Evolutionary conservation across 2,329 filamentous ascomycete species (phyloP), one percentile per base, ranked within the genome.

Genomic region (Blastomyces silverae): DNA sequence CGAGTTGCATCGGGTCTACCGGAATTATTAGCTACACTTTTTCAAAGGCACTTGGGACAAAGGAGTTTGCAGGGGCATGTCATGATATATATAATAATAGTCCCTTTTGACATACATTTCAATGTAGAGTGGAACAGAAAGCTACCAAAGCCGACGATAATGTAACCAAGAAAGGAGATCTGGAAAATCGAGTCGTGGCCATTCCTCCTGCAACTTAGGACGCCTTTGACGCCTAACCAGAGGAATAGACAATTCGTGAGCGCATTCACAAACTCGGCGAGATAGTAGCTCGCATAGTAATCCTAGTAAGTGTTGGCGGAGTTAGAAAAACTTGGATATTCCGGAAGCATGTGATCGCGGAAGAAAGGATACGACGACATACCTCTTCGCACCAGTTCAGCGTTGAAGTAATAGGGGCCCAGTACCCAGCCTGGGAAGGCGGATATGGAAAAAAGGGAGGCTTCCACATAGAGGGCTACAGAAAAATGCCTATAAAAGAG

Each of bases 181-280:
- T 89, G 73, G 77, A 95, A 96, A 66, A 96, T 88, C 17, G 77
- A 79, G 64, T 91, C 89, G 76, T 96, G 91, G 20, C 83, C 82
- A 76, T 95, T 82, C 68, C 82, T 83, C 50, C 88, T 73, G 75
- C 91, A 95, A 75, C 87, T 91, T 64, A 81, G 79, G 67, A 94
- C 85, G 31, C 92, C 92, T 73, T 88, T 89, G 69, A 85, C 78
- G 8, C 91, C 91, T 25, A 96, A 83, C 75, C 83, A 89, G 70
- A 96, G 81, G 76, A 96, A 96, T 31, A 94, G 79, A 2, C 89
- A 75, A 75, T 96, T 96, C 44, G 91, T 96, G 42, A 92, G 71
- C 3, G 90, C 90, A 77, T 90, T 93, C 73, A 91, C 84, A 57
- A 92, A 86, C 73, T 92, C 90, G 46, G 90, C 90, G 57, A 86